phyloP scores from a whole-genome alignment of 2,329 filamentous ascomycete species.

The Biscogniauxia sp. region DNA sequence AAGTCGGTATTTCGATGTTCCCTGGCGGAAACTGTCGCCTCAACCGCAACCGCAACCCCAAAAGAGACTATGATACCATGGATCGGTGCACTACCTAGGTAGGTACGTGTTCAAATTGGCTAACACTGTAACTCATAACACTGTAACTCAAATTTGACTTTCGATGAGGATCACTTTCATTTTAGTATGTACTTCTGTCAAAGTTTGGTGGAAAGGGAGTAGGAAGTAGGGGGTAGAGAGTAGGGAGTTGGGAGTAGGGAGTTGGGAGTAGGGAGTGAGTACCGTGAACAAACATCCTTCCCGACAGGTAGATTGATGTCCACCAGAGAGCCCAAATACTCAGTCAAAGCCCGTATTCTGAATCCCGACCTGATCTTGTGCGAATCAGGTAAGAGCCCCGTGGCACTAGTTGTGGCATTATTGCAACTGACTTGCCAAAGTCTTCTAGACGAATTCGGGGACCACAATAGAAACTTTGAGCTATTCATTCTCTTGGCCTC shows the following conservation, averaged over 20 bases:
- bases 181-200: neutral
- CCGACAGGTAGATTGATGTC: neutral
- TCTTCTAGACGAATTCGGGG: slow-evolving; percentile 2
- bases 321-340: neutral
- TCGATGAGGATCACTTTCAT: neutral
- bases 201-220: neutral
- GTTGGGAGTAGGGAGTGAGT: neutral
- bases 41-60: neutral
- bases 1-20: too few species aligned
- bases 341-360: neutral
- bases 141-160: neutral
- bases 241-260: too few species aligned
- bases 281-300: neutral
- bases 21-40: too few species aligned
- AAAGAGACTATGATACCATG: neutral
- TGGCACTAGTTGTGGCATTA: slow-evolving; percentile 1
- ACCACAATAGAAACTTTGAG: slow-evolving; percentile 14
- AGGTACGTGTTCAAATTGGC: too few species aligned
- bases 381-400: slow-evolving; percentile 16
- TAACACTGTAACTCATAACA: neutral
- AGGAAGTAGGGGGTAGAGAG: too few species aligned
- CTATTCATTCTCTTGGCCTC: neutral
- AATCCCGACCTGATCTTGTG: slow-evolving; percentile 5
- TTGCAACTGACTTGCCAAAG: slow-evolving; percentile 14
- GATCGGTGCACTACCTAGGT: neutral